Percentiles rank a stretch among this genome's conserved stretches.
Conservation (phyloP, 1,139 yeast species). For the Debaryomycetaceae sp. region DNA sequence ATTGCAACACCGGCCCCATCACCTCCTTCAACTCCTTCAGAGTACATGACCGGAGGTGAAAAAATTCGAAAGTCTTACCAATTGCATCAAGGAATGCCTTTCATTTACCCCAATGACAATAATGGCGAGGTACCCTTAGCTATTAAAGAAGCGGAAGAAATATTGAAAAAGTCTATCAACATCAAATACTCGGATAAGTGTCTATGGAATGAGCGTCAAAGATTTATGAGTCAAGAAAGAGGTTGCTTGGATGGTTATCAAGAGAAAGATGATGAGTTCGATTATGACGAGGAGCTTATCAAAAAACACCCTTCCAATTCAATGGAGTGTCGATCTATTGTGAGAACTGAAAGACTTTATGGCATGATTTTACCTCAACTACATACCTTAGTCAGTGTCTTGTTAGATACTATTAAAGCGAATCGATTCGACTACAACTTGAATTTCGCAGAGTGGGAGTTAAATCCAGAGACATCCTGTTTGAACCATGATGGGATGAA, state of each 20-base stretch:
- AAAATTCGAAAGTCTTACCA: conserved; percentile 72
- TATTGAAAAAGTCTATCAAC: conserved; percentile 59
- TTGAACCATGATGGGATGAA: conserved; percentile 13
- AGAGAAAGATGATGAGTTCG: conserved; percentile 15
- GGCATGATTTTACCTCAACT: conserved; percentile 48
- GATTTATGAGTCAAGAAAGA: conserved; percentile 73
- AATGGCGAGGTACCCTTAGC: conserved; percentile 60
- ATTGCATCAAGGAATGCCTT: conserved; percentile 76
- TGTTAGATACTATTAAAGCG: conserved; percentile 59
- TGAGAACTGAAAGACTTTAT: conserved; percentile 63
- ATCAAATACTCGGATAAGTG: conserved; percentile 67
- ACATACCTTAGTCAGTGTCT: conserved; percentile 59
- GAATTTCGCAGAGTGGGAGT: conserved; percentile 36
- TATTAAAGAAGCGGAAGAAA: conserved; percentile 66
- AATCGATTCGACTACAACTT: conserved; percentile 38
- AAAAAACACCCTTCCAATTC: conserved; percentile 28
- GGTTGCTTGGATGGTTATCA: conserved; percentile 49
- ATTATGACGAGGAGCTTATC: conserved; percentile 15
- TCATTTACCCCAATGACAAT: conserved; percentile 56
- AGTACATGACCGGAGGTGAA: conserved; percentile 55
- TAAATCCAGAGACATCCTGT: conserved; percentile 34
- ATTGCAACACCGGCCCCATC: conserved; percentile 90
- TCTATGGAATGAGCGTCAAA: conserved; percentile 66
- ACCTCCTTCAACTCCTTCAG: conserved; percentile 67
- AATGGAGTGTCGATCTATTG: conserved; percentile 42